These are phyloP conservation scores for Lentinula aciculospora DNA, from an alignment of 768 basidiomycete genomes.

Conservation along the genomic window DNA sequence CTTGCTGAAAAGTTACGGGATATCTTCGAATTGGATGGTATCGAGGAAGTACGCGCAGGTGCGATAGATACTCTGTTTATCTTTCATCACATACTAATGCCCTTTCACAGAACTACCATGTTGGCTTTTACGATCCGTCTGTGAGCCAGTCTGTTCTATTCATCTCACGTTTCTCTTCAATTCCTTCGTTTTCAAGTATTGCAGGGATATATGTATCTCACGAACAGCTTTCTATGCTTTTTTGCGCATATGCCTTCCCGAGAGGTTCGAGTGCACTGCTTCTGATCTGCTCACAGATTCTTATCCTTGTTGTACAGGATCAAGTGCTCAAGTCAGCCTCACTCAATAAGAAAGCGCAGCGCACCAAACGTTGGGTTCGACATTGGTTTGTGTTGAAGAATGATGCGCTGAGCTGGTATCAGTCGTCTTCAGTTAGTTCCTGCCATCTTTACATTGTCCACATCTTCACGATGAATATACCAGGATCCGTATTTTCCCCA, in stretches of 20 bases:
- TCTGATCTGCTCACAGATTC: neutral
- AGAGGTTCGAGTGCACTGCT: slow-evolving; percentile 49
- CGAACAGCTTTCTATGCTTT: slow-evolving; percentile 91
- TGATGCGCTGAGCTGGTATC: slow-evolving; percentile 95
- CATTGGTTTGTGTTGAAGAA: slow-evolving; percentile 98
- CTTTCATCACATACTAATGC: slow-evolving; percentile 7
- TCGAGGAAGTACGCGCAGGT: slow-evolving; percentile 73
- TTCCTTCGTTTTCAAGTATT: slow-evolving; percentile 48
- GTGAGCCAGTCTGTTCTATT: slow-evolving; percentile 43
- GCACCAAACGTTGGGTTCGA: slow-evolving; percentile 89
- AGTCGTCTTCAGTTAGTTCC: slow-evolving; percentile 74
- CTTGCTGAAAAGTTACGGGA: slow-evolving; percentile 87
- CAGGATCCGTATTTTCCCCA: slow-evolving; percentile 98
- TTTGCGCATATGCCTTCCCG: slow-evolving; percentile 90
- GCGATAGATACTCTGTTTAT: slow-evolving; percentile 25
- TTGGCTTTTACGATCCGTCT: slow-evolving; percentile 84
- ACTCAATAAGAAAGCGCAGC: slow-evolving; percentile 79
- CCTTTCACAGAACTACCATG: slow-evolving; percentile 75
- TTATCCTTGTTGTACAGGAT: slow-evolving; percentile 43
- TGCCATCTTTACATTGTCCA: neutral
- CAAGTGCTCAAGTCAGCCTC: slow-evolving; percentile 91
- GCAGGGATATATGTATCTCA: slow-evolving; percentile 97
- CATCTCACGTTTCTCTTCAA: neutral
- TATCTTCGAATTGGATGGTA: slow-evolving; percentile 76
- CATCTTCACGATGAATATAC: slow-evolving; percentile 42